Evolutionary conservation across 2,329 filamentous ascomycete species (phyloP), one percentile per base, ranked within the genome.

Genomic region (Diaporthe batatas): DNA sequence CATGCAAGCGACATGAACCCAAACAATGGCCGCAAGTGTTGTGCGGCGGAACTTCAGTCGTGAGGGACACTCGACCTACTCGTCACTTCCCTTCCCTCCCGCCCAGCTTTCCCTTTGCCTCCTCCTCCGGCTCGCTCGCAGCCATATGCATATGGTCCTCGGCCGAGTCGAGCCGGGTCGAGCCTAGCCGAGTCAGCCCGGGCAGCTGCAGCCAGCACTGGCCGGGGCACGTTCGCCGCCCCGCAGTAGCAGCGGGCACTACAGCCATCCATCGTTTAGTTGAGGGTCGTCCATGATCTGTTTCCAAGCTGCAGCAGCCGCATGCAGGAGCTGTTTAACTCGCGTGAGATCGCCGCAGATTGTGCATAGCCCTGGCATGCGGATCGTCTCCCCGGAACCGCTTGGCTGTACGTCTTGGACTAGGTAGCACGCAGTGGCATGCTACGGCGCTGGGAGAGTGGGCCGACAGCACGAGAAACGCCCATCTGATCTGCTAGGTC

Each of bases 311-410:
- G 39, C 36, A 18, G 68, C 68, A 51, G 42, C 68, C 54, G 54
- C 68, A 70, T 53, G 62, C 32, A 39, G 62, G 62, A 67, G 62
- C 62, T 67, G 62, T 67, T 65, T 67, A 59, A 51, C 29, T 39
- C 21, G 54, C 54, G 49, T 49, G 68, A 70, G 36, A 70, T 70
- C 51, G 68, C 68, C 68, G 42, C 42, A 47, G 55, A 59, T 51
- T 70, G 32, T 29, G 68, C 68, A 70, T 53, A n/a, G 54, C 68
- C 54, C 62, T 67, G 62, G 62, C 62, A 67, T 67, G 62, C 47
- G 54, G 68, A 39, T 51, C 29, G 32, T 21, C 12, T 70, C 68
- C 68, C 68, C 68, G 54, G 54, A 23, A 42, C 68, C 51, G 51
- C 47, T 58, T 59, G 44, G 42, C 42, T 51, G 54, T 57, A 23